phyloP scores from a whole-genome alignment of 2,329 filamentous ascomycete genomes.

The Ophiocordyceps camponoti-rufipedis region DNA sequence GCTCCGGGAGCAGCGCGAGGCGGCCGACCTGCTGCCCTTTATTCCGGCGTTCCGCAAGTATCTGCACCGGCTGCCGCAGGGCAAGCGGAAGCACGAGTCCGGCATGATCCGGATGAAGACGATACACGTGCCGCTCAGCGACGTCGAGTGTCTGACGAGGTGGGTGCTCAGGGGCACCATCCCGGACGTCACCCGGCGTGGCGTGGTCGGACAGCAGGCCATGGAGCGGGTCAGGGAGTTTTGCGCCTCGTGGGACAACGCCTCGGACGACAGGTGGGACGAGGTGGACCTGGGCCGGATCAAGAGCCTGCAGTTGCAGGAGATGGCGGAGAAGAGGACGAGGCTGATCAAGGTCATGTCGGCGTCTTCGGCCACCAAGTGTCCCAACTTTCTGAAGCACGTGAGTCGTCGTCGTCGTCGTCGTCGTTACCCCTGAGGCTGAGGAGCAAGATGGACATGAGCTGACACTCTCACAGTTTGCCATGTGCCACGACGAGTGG shows the following conservation, averaged over 20 bases:
- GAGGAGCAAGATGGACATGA: too few species aligned
- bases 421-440: too few species aligned
- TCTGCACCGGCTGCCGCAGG: conserved; percentile 49
- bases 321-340: conserved; percentile 55
- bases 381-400: conserved; percentile 71
- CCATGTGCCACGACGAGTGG: conserved; percentile 95
- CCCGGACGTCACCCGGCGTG: conserved; percentile 37
- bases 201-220: conserved; percentile 31
- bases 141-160: conserved; percentile 72
- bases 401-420: conserved; percentile 34
- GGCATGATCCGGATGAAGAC: conserved; percentile 42
- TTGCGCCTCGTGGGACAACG: conserved; percentile 56
- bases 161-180: conserved; percentile 41
- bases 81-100: conserved; percentile 30
- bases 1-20: conserved; percentile 48
- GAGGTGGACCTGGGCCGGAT: conserved; percentile 71
- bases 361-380: conserved; percentile 46
- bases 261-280: conserved; percentile 66
- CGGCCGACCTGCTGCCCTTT: conserved; percentile 77
- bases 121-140: conserved; percentile 50
- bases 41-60: conserved; percentile 49
- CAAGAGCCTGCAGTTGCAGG: conserved; percentile 65
- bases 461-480: conserved; percentile 42
- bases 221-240: conserved; percentile 51
- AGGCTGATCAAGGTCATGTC: conserved; percentile 46